Conservation (phyloP, 768 basidiomycete species). For the Suillus tomentosus region DNA sequence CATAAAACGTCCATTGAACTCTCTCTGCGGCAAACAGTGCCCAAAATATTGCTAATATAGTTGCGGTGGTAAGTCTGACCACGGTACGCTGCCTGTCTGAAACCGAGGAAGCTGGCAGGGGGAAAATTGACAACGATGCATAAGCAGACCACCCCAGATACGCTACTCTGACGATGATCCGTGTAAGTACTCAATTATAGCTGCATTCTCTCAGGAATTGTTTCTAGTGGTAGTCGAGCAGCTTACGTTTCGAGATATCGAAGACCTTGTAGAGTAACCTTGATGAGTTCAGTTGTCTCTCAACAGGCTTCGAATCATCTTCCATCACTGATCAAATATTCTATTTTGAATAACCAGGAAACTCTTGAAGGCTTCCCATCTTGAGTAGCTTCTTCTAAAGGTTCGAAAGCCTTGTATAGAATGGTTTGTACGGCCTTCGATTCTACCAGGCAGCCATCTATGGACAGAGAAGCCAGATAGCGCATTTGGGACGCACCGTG, state of each 20-base stretch:
- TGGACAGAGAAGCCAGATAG: not conserved
- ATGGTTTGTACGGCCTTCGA: slow-evolving; percentile 59
- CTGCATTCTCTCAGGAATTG: slow-evolving; percentile 28
- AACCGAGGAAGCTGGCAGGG: slow-evolving; percentile 17
- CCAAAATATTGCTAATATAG: slow-evolving; percentile 42
- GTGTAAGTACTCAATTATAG: slow-evolving; percentile 76
- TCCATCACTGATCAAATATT: slow-evolving; percentile 42
- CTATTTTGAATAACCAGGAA: slow-evolving; percentile 42
- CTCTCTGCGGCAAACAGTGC: slow-evolving; percentile 58
- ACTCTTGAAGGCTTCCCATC: slow-evolving; percentile 38
- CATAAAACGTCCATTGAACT: slow-evolving; percentile 71
- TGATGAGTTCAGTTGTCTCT: slow-evolving; percentile 53
- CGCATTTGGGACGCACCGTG: slow-evolving; percentile 50
- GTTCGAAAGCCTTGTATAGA: slow-evolving; percentile 62
- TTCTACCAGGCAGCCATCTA: slow-evolving; percentile 39
- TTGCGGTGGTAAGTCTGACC: slow-evolving; percentile 30
- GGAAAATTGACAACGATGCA: slow-evolving; percentile 57
- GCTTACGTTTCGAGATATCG: slow-evolving; percentile 71
- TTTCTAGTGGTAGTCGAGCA: not conserved
- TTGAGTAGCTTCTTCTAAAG: slow-evolving; percentile 36
- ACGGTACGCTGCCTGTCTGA: slow-evolving; percentile 15
- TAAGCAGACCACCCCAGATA: slow-evolving; percentile 82
- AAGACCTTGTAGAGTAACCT: slow-evolving; percentile 57
- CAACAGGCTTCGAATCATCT: slow-evolving; percentile 53
- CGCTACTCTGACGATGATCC: slow-evolving; percentile 65